Evolutionary conservation across 192 early-diverging fungal species (phyloP), one percentile per base, ranked within the genome.

Genomic region (Linnemannia zychae): DNA sequence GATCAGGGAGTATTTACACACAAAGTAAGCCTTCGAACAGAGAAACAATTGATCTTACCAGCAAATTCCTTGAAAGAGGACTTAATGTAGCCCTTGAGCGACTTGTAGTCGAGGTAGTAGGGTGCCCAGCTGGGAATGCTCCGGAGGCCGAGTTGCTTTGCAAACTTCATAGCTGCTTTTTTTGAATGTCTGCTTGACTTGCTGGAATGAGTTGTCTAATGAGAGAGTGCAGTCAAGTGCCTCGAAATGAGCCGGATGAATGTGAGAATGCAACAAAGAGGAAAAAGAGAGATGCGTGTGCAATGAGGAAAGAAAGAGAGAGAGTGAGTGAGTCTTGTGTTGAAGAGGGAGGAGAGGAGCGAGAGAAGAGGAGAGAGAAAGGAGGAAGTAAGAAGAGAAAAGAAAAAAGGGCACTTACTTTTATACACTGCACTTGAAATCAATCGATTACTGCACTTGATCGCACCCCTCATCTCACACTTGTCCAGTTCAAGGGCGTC

Each of bases 121-220:
- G 81, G 66, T 16, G 90, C 87, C 89, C 89, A 91, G 22, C 86
- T 86, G 13, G 91, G 90, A 40, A 92, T 89, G 53, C 84, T 87
- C 38, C 89, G 77, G 13, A 92, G 81, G 16, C 88, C 84, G 24
- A 91, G 87, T 48, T 92, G 92, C 74, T 92, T 90, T 68, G 90
- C 90, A 88, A 91, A 92, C 86, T 90, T 91, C 89, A 91, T 92
- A n/a, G n/a, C n/a, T n/a, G 63, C 9, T 31, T n/a, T 18, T 1
- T 31, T 16, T 17, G 57, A 40, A 17, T 79, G 36, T 9, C 13
- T 52, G 66, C 48, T 9, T 40, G n/a, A n/a, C 16, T 12, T 60
- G 49, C 52, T 12, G 7, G 7, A 31, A 44, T 44, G 24, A 69
- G 33, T 20, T 31, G 40, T 57, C 18, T 16, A 12, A 63, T n/a